Percentiles rank a stretch among this genome's conserved stretches.
These are phyloP conservation scores for Sporothrix protearum DNA, from an alignment of 2,329 filamentous ascomycete genomes.

Conservation along the genomic window DNA sequence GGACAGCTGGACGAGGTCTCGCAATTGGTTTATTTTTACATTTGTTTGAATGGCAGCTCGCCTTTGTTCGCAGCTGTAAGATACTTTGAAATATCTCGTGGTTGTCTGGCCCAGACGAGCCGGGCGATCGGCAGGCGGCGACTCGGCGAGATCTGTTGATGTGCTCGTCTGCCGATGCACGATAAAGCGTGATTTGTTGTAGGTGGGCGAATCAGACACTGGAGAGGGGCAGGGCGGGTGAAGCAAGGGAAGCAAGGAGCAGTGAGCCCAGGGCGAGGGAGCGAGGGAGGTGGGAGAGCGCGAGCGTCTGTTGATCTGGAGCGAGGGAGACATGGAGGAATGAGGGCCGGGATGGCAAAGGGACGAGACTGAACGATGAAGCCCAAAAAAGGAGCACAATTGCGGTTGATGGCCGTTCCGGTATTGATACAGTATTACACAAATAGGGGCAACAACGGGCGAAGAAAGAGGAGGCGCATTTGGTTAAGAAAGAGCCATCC, in stretches of 20 bases:
- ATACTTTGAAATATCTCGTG: neutral
- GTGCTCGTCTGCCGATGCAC: constrained; percentile 1
- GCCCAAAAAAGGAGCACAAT: neutral
- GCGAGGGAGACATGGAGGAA: constrained; percentile 11
- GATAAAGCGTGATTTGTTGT: neutral
- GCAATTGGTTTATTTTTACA: neutral
- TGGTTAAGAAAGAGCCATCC: neutral
- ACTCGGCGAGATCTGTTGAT: constrained; percentile 10
- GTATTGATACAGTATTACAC: neutral
- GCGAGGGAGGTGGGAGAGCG: constrained; percentile 7
- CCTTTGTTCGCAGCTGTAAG: neutral
- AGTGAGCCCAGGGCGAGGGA: neutral
- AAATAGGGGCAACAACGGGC: neutral
- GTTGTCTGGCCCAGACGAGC: neutral
- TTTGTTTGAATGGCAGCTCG: neutral
- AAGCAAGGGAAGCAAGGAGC: constrained; percentile 16
- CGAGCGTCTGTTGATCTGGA: constrained; percentile 10
- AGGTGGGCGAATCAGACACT: constrained; percentile 4
- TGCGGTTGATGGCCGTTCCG: neutral
- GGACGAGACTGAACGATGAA: neutral
- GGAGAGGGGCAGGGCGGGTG: constrained; percentile 1
- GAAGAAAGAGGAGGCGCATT: neutral
- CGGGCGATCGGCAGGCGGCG: neutral
- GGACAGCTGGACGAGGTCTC: neutral
- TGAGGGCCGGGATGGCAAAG: neutral